Base-by-base conservation (phyloP, 306 rosid genomes). In the Prinsepia uniflora region DNA sequence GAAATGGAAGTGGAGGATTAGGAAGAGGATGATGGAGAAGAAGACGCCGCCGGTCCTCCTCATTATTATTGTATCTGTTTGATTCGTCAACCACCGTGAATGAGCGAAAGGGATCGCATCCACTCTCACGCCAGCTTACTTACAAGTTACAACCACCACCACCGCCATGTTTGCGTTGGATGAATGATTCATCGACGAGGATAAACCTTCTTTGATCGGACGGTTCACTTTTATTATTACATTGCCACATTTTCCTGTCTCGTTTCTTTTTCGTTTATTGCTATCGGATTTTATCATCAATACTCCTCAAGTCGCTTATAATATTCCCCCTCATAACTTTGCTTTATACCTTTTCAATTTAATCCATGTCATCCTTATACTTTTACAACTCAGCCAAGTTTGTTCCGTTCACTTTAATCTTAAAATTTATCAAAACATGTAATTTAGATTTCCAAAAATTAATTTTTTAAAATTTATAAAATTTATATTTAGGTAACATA, bases 1-100 rank as follows among this genome's bases (percentile, higher is more conserved):
- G 60, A 9, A 63, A 3, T 64, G 58, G 58, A 79, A 40, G 75
- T 44, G 55, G 65, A 75, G 81, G 78, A 83, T 79, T 11, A 89
- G 66, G 30, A 76, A 36, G 63, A 83, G 22, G 66, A 84, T 39
- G n/a, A 78, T 39, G 18, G 77, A 49, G 14, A 79, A 0, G 10
- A 74, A 14, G 45, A 81, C 40, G 68, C 64, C 11, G 18, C 72
- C 55, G 24, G 48, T 70, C 11, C 47, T 70, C 15, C 40, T 58
- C 72, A n/a, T 80, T 54, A 13, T 61, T 18, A 8, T 18, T n/a
- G 48, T 7, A n/a, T 6, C 40, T n/a, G 52, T 7, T 15, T 47
- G 30, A 22, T 34, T 34, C 6, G 24, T 24, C 44, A 44, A 63
- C 72, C 58, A 70, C 52, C 10, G 53, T 30, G 36, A 65, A 4